Evolutionary conservation across 805 yeast genomes (phyloP).

Genomic region (Saccharomyces eubayanus): DNA sequence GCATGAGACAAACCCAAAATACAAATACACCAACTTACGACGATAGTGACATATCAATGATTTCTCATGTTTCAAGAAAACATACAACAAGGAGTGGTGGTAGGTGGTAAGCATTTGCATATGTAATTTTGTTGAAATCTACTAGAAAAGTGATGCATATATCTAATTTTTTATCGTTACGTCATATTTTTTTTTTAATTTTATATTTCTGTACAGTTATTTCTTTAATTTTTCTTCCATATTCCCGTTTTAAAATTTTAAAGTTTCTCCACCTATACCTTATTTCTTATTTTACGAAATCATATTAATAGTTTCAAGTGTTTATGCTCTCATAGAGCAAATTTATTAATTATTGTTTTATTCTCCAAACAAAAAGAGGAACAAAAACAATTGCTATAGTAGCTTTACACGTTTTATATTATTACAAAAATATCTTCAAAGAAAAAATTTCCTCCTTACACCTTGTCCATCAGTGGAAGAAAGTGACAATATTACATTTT

Average conservation of each 20-base stretch:
- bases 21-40: conserved; percentile 20
- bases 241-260: background rate
- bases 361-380: background rate
- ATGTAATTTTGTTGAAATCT: background rate
- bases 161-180: background rate
- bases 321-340: no score
- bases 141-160: background rate
- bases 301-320: no score
- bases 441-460: conserved; percentile 5
- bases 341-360: no score
- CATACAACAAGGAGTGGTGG: conserved; percentile 31
- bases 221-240: background rate
- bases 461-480: conserved; percentile 9
- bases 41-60: conserved; percentile 31
- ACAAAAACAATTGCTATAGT: background rate
- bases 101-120: conserved; percentile 14
- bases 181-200: background rate
- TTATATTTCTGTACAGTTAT: background rate
- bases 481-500: background rate
- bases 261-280: background rate
- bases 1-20: conserved; percentile 19
- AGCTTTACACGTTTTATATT: background rate
- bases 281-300: no score
- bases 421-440: conserved; percentile 1
- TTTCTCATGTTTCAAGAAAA: conserved; percentile 28